Evolutionary conservation across 257 asterid genomes (phyloP), one percentile per base, ranked within the genome.

Genomic region (Galeopsis tetrahit): DNA sequence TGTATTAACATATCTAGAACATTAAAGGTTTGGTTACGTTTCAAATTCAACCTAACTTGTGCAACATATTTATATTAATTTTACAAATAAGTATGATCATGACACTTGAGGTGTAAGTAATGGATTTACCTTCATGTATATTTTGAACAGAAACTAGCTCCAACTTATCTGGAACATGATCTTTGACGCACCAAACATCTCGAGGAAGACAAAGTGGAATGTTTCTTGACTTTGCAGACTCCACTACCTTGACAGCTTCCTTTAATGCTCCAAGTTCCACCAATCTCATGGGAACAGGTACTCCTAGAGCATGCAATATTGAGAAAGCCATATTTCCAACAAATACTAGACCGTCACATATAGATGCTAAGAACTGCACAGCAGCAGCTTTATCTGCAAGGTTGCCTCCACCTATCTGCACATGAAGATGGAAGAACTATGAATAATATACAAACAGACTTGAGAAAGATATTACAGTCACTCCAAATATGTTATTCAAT

Each of bases 371-470:
- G 69, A 79, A 75, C 33, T 32, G 83, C 82, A 91, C 51, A 33
- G 96, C 97, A 39, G 80, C 85, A 74, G 87, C 91, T 87, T 94
- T 94, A 32, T 74, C 86, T 51, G 77, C 78, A 64, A 94, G 88
- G 78, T 84, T 87, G 51, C 88, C 86, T 68, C 99, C 99, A 33
- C 96, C 89, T 68, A 94, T 82, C 97, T 94, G 97, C 78, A 70
- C 58, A 55, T 40, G 58, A 65, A 61, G 39, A 70, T 73, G 51
- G 21, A 70, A 73, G 55, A 49, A 53, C 75, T 44, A 65, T 48
- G 39, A 77, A 53, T 32, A 70, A 56, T 71, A 56, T 43, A 52
- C 61, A 57, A 34, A 10, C 55, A 40, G 70, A 43, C 32, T 61
- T 9, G 53, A 58, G 62, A 76, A 71, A 77, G 17, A 56, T 44